phyloP scores from a whole-genome alignment of 2,329 filamentous ascomycete species.

The Exophiala calicioides region DNA sequence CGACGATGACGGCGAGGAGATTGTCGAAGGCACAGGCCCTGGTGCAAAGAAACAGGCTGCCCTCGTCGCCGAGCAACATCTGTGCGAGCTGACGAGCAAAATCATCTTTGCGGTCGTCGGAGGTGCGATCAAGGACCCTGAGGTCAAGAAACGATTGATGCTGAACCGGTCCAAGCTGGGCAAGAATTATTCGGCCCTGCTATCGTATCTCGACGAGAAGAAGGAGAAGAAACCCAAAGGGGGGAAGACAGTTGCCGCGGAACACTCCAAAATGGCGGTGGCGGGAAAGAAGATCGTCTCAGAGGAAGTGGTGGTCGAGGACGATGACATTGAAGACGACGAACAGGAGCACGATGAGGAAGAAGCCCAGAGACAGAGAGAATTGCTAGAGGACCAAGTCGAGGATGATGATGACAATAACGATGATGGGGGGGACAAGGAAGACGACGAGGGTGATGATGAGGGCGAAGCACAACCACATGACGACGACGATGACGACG shows the following conservation, averaged over 20 bases:
- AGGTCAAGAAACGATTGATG: slow-evolving; percentile 70
- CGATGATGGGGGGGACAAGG: slow-evolving; percentile 5
- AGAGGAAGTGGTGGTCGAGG: slow-evolving; percentile 27
- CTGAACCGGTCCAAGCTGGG: slow-evolving; percentile 81
- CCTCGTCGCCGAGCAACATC: slow-evolving; percentile 76
- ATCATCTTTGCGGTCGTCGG: slow-evolving; percentile 78
- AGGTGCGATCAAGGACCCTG: slow-evolving; percentile 71
- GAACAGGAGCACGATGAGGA: slow-evolving; percentile 25
- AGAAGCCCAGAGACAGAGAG: slow-evolving; percentile 23
- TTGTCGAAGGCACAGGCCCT: slow-evolving; percentile 25
- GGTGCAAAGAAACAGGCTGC: slow-evolving; percentile 61
- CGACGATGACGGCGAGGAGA: slow-evolving; percentile 63
- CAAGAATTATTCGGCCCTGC: slow-evolving; percentile 79
- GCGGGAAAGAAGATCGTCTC: slow-evolving; percentile 19
- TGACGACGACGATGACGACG: slow-evolving; percentile 19
- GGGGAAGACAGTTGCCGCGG: background rate
- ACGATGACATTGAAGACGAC: slow-evolving; percentile 30
- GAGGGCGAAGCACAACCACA: slow-evolving; percentile 1
- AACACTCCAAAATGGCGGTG: slow-evolving; percentile 10
- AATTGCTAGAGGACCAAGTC: slow-evolving; percentile 20
- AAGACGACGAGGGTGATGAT: slow-evolving; percentile 9
- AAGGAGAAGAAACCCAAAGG: slow-evolving; percentile 23
- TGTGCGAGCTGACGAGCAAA: slow-evolving; percentile 84
- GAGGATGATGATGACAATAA: slow-evolving; percentile 21
- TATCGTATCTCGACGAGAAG: slow-evolving; percentile 69